Conservation (phyloP, 2,329 filamentous ascomycete species). For the Penicillium sp. region DNA sequence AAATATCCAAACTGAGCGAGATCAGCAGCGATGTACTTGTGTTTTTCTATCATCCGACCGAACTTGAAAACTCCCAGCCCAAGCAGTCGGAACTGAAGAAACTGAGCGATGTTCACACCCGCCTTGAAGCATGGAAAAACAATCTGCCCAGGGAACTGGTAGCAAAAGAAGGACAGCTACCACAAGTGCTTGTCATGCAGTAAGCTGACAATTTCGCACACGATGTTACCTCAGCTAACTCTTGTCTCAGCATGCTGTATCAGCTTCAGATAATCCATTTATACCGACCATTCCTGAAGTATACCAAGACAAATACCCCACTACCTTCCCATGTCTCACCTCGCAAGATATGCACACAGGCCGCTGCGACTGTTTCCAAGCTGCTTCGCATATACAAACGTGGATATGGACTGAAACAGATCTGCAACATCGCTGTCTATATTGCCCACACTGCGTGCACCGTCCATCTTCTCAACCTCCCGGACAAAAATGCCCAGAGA, state of each 20-base stretch:
- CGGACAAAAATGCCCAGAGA: slow-evolving; percentile 78
- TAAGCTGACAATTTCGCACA: slow-evolving; percentile 44
- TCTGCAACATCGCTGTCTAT: slow-evolving; percentile 93
- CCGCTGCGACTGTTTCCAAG: slow-evolving; percentile 82
- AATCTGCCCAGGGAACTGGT: slow-evolving; percentile 78
- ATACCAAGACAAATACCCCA: slow-evolving; percentile 69
- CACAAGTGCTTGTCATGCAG: slow-evolving; percentile 77
- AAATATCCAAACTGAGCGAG: slow-evolving; percentile 76
- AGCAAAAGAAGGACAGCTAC: slow-evolving; percentile 77
- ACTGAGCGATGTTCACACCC: slow-evolving; percentile 79
- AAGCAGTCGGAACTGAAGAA: slow-evolving; percentile 84
- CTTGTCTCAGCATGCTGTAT: slow-evolving; percentile 73
- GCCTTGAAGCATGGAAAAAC: slow-evolving; percentile 80
- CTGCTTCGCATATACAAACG: slow-evolving; percentile 91
- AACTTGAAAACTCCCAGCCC: slow-evolving; percentile 54
- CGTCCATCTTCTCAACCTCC: slow-evolving; percentile 84
- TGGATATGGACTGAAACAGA: slow-evolving; percentile 79
- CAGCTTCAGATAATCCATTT: slow-evolving; percentile 91
- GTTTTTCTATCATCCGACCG: slow-evolving; percentile 78
- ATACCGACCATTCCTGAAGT: slow-evolving; percentile 90
- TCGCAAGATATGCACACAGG: slow-evolving; percentile 79
- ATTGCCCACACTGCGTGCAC: slow-evolving; percentile 91
- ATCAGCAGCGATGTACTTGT: slow-evolving; percentile 84
- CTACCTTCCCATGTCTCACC: slow-evolving; percentile 81
- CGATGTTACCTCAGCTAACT: slow-evolving; percentile 13